A percentile compares a stretch with the other conserved stretches of the same genome.
phyloP scores from a whole-genome alignment of 805 yeast species.

The Yamadazyma paraphyllophila region DNA sequence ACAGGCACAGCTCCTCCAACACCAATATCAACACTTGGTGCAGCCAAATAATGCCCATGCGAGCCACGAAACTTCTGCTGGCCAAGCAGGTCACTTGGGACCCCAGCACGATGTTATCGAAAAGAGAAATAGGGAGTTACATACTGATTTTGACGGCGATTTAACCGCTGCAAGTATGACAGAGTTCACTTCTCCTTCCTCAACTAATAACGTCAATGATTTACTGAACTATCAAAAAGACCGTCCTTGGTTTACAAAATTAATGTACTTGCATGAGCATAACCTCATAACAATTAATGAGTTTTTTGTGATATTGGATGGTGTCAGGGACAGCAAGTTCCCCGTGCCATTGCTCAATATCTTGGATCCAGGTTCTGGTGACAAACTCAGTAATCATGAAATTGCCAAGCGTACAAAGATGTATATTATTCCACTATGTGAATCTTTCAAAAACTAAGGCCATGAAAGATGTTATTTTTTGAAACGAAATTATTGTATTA shows the following conservation, averaged over 20 bases:
- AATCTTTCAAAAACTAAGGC: slow-evolving; percentile 8
- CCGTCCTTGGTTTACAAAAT: slow-evolving; percentile 36
- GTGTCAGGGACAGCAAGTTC: slow-evolving; percentile 36
- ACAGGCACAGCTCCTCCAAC: not conserved
- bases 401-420: slow-evolving; percentile 30
- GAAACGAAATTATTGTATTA: not conserved
- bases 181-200: slow-evolving; percentile 5
- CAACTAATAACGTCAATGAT: not conserved
- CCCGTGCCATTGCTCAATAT: slow-evolving; percentile 36
- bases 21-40: slow-evolving; percentile 3
- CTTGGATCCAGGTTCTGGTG: slow-evolving; percentile 28
- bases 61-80: not conserved
- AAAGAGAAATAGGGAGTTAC: slow-evolving; percentile 8
- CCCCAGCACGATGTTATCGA: slow-evolving; percentile 2
- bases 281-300: slow-evolving; percentile 27
- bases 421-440: slow-evolving; percentile 32
- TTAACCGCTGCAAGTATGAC: slow-evolving; percentile 3
- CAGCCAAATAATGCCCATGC: not conserved
- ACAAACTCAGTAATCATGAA: slow-evolving; percentile 26
- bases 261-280: slow-evolving; percentile 26
- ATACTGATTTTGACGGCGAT: slow-evolving; percentile 11
- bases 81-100: not conserved
- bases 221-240: slow-evolving; percentile 28
- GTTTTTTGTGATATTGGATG: slow-evolving; percentile 33
- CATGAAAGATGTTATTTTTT: not conserved